phyloP scores from a whole-genome alignment of 768 basidiomycete species.

The Boletus bicolor region DNA sequence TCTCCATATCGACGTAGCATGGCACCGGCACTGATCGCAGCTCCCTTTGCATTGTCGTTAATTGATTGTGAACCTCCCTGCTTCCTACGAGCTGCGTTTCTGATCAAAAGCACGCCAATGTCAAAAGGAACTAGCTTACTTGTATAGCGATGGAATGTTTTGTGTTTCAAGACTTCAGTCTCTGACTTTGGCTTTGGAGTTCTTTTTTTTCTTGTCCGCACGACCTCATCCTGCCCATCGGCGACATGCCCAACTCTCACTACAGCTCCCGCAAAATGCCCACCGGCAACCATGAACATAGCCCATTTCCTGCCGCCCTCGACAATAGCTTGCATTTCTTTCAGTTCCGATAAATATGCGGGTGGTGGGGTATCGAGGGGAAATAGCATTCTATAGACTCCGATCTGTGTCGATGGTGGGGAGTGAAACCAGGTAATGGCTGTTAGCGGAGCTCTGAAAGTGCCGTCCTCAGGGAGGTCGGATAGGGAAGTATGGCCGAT shows the following conservation, averaged over 20 bases:
- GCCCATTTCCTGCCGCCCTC: conserved; percentile 78
- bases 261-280: conserved; percentile 95
- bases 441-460: conserved; percentile 49
- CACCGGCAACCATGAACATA: conserved; percentile 95
- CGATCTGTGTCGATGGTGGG: conserved; percentile 83
- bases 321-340: conserved; percentile 55
- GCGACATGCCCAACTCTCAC: conserved; percentile 61
- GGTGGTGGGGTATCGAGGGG: conserved; percentile 41
- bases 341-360: conserved; percentile 58
- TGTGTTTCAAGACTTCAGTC: conserved; percentile 79
- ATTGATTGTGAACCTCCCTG: conserved; percentile 93
- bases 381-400: conserved; percentile 78
- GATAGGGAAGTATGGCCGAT: conserved; percentile 48
- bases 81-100: conserved; percentile 79
- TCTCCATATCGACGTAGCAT: conserved; percentile 93
- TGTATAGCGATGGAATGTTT: conserved; percentile 98
- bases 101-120: conserved; percentile 7
- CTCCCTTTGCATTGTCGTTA: conserved; percentile 91
- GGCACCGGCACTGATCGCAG: conserved; percentile 93
- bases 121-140: conserved; percentile 53
- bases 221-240: conserved; percentile 39
- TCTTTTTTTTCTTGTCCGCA: conserved; percentile 50
- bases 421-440: conserved; percentile 91
- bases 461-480: conserved; percentile 40
- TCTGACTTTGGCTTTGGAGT: conserved; percentile 68